Percentiles rank a stretch among this genome's conserved stretches.
Conservation (phyloP, 1,139 yeast genomes). For the Kurtzmaniella quercitrusa region DNA sequence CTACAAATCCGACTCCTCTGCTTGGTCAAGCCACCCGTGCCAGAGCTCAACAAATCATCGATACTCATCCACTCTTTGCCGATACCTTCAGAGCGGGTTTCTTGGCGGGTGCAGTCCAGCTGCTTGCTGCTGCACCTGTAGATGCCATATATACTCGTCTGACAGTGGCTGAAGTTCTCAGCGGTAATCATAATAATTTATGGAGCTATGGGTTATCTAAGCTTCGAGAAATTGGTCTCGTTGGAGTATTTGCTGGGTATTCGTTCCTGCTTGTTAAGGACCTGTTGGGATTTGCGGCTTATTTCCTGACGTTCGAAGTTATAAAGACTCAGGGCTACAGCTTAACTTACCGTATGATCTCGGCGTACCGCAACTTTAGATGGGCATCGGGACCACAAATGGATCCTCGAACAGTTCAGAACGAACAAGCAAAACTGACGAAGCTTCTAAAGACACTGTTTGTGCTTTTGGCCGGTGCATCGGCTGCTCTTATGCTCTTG, state of each 20-base stretch:
- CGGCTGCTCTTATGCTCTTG: constrained; percentile 76
- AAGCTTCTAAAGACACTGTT: constrained; percentile 63
- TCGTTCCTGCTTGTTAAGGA: constrained; percentile 75
- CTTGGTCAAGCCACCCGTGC: background rate
- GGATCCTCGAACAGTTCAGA: constrained; percentile 24
- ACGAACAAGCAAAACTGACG: constrained; percentile 41
- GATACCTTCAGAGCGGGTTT: constrained; percentile 82
- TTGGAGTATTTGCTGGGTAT: constrained; percentile 90
- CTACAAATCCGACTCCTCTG: background rate
- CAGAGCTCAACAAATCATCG: background rate
- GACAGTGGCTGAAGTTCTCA: constrained; percentile 66
- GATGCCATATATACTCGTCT: constrained; percentile 88
- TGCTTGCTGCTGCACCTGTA: constrained; percentile 90
- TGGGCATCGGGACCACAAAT: background rate
- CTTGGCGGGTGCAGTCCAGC: constrained; percentile 80
- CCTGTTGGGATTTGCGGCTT: constrained; percentile 79
- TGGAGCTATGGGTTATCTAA: constrained; percentile 76
- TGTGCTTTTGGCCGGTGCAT: constrained; percentile 81
- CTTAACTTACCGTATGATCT: constrained; percentile 55
- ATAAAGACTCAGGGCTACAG: constrained; percentile 66
- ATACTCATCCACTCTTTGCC: constrained; percentile 22
- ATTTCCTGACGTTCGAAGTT: constrained; percentile 81
- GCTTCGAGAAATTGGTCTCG: constrained; percentile 66
- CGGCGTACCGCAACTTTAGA: constrained; percentile 46
- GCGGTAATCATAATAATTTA: constrained; percentile 64